phyloP scores from a whole-genome alignment of 169 alveolate species.

The Plasmodium knowlesi region DNA sequence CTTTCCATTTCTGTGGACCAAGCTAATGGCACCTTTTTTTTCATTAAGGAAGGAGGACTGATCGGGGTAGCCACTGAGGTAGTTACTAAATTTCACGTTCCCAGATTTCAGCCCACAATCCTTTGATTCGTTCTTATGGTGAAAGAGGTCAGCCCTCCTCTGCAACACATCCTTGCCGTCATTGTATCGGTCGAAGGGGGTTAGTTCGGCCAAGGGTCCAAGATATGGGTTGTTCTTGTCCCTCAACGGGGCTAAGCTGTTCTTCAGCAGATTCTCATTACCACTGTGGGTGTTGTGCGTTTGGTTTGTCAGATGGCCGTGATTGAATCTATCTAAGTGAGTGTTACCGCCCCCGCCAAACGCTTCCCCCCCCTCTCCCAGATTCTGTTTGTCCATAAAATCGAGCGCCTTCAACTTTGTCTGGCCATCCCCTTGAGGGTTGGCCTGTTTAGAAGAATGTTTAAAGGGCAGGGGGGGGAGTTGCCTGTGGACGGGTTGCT shows the following conservation, averaged over 20 bases:
- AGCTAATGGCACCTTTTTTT: neutral
- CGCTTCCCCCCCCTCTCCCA: neutral
- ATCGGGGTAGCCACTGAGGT: neutral
- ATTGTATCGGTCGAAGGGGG: neutral
- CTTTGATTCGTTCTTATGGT: neutral
- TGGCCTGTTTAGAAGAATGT: neutral
- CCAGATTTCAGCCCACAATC: neutral
- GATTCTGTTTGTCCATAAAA: neutral
- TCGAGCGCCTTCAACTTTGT: neutral
- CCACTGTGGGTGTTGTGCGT: neutral
- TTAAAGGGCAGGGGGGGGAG: constrained; percentile 1
- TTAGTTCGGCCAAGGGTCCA: neutral
- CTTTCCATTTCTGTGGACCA: neutral
- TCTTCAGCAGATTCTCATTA: neutral
- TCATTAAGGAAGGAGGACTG: neutral
- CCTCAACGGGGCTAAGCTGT: neutral
- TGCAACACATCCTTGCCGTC: neutral
- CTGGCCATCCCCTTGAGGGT: neutral
- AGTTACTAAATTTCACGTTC: neutral
- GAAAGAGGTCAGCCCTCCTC: neutral
- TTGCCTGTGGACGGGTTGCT: neutral
- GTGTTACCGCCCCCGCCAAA: neutral
- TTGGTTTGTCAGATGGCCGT: neutral
- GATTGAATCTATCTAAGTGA: neutral
- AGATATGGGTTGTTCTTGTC: neutral